These are phyloP conservation scores for Ramaria sp. DNA, from an alignment of 768 basidiomycete genomes.

Conservation along the genomic window DNA sequence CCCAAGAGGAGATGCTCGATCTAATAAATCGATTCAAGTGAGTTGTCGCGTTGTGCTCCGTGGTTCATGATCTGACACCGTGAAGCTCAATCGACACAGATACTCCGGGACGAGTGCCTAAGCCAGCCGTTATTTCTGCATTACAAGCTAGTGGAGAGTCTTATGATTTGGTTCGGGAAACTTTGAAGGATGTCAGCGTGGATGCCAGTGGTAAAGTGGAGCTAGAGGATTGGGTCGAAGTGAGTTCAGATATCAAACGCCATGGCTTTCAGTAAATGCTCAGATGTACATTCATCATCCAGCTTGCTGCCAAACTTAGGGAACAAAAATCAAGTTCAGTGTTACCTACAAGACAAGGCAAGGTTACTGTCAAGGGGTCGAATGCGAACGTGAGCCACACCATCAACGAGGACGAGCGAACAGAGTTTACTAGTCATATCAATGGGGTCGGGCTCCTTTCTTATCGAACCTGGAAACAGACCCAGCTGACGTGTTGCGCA, in stretches of 20 bases:
- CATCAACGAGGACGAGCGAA: slow-evolving; percentile 91
- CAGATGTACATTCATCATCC: not conserved
- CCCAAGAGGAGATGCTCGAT: slow-evolving; percentile 89
- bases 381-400: slow-evolving; percentile 95
- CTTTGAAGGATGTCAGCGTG: slow-evolving; percentile 86
- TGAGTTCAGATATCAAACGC: slow-evolving; percentile 24
- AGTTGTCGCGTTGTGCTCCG: slow-evolving; percentile 22
- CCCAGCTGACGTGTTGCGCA: slow-evolving; percentile 23
- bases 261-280: not conserved
- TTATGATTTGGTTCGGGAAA: slow-evolving; percentile 83
- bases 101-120: slow-evolving; percentile 74
- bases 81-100: slow-evolving; percentile 65
- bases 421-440: slow-evolving; percentile 98
- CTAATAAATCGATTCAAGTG: slow-evolving; percentile 95
- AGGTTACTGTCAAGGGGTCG: slow-evolving; percentile 89
- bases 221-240: slow-evolving; percentile 97
- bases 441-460: slow-evolving; percentile 56
- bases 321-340: slow-evolving; percentile 19
- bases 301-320: slow-evolving; percentile 77
- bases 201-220: slow-evolving; percentile 95
- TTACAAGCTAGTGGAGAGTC: slow-evolving; percentile 76
- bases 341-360: slow-evolving; percentile 65
- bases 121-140: slow-evolving; percentile 67
- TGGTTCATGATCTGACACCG: not conserved
- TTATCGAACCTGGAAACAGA: not conserved